These are phyloP conservation scores for Hyphochytrium catenoides DNA, from an alignment of 352 stramenopile species.

Conservation along the genomic window DNA sequence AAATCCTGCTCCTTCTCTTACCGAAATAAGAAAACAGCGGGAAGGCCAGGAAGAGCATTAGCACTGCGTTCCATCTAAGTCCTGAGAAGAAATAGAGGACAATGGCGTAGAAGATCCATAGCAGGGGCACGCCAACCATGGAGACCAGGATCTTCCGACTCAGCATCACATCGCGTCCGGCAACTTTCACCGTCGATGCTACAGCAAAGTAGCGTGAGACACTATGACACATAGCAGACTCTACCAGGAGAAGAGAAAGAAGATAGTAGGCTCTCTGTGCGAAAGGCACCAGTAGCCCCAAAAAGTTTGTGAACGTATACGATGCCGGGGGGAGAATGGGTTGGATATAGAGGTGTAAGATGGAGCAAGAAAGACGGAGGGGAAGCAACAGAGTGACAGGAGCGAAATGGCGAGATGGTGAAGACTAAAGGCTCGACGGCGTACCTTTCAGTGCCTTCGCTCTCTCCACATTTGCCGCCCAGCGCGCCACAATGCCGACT, in stretches of 20 bases:
- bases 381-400: too few species aligned
- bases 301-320: too few species aligned
- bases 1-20: too few species aligned
- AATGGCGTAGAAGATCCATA: conserved; percentile 63
- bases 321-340: too few species aligned
- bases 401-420: too few species aligned
- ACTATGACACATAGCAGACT: too few species aligned
- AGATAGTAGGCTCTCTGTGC: too few species aligned
- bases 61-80: conserved; percentile 59
- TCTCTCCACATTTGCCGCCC: conserved; percentile 35
- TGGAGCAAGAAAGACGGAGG: too few species aligned
- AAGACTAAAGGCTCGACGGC: too few species aligned
- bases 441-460: conserved; percentile 51
- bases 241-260: too few species aligned
- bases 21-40: conserved; percentile 65
- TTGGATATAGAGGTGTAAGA: too few species aligned
- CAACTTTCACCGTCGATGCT: conserved; percentile 74
- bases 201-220: conserved; percentile 11
- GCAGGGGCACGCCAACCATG: conserved; percentile 57
- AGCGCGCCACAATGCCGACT: conserved; percentile 56
- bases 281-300: too few species aligned
- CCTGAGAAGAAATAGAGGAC: conserved; percentile 46
- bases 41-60: conserved; percentile 43
- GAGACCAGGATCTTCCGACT: conserved; percentile 82
- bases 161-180: conserved; percentile 59